Evolutionary conservation across 345 rosid species (phyloP).

Genomic region (Abelmoschus esculentus): DNA sequence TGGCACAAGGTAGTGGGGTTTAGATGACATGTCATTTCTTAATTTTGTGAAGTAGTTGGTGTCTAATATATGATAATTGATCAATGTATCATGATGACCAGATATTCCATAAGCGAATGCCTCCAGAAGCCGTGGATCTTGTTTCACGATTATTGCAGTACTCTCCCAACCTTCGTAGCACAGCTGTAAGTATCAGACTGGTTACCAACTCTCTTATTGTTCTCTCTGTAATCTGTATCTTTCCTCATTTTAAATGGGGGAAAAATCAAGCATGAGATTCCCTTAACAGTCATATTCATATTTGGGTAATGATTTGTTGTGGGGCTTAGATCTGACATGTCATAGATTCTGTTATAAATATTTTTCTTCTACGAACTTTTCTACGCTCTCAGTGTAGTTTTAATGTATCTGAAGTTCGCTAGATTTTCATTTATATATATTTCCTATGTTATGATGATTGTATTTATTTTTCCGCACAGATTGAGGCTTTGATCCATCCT

Average conservation of each 20-base stretch:
- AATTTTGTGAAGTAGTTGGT: not conserved
- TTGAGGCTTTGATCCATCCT: conserved; percentile 82
- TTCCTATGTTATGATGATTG: not conserved
- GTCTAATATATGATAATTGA: not conserved
- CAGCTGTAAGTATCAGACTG: conserved; percentile 57
- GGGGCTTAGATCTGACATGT: not conserved
- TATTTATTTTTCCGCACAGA: conserved; percentile 23
- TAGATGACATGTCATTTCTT: not conserved
- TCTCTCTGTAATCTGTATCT: not conserved
- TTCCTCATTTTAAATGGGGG: not conserved
- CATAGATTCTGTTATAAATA: not conserved
- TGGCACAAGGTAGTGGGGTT: conserved; percentile 75
- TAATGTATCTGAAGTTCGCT: not conserved
- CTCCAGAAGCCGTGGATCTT: conserved; percentile 93
- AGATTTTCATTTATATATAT: not conserved
- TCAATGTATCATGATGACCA: conserved; percentile 19
- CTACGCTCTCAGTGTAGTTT: too few species aligned
- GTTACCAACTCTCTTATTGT: not conserved
- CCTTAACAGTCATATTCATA: not conserved
- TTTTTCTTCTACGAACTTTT: too few species aligned
- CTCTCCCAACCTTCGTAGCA: conserved; percentile 88
- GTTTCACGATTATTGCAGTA: conserved; percentile 89
- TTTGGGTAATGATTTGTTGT: not conserved
- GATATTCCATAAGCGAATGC: conserved; percentile 95
- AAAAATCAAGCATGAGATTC: not conserved